Evolutionary conservation across 2,329 filamentous ascomycete species (phyloP).

Genomic region (Fusarium protoensiforme): DNA sequence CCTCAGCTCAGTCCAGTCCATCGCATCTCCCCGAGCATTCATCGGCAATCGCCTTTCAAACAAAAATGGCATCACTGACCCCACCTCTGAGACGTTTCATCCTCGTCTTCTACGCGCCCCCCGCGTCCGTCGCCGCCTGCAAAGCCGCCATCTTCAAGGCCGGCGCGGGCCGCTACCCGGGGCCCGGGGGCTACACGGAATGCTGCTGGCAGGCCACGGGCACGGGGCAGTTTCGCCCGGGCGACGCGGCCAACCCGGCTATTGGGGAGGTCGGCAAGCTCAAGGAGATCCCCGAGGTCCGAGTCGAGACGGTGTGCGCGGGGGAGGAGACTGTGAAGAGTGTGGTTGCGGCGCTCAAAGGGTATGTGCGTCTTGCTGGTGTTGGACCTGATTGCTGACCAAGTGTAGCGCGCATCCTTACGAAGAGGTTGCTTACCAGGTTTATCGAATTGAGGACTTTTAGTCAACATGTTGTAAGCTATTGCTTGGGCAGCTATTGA

Average conservation of each 20-base stretch:
- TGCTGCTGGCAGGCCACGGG: constrained; percentile 64
- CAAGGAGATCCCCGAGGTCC: constrained; percentile 69
- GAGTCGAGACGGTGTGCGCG: constrained; percentile 71
- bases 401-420: constrained; percentile 44
- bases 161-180: constrained; percentile 65
- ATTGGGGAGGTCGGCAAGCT: constrained; percentile 68
- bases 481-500: neutral
- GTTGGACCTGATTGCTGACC: neutral
- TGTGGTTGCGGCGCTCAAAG: constrained; percentile 73
- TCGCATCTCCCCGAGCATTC: neutral
- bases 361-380: constrained; percentile 53
- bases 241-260: constrained; percentile 68
- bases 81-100: constrained; percentile 37
- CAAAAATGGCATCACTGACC: constrained; percentile 26
- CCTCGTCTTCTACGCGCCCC: constrained; percentile 64
- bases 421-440: constrained; percentile 41
- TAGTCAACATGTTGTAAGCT: constrained; percentile 4
- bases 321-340: constrained; percentile 66
- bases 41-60: neutral
- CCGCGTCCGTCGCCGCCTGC: constrained; percentile 56
- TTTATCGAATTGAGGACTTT: constrained; percentile 40
- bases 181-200: constrained; percentile 65
- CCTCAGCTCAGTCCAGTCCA: neutral
- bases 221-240: constrained; percentile 74
- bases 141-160: constrained; percentile 68